A percentile compares a stretch with the other conserved stretches of the same genome.
These are phyloP conservation scores for Guillardia theta DNA, from an alignment of 78 protist genomes.

Conservation along the genomic window DNA sequence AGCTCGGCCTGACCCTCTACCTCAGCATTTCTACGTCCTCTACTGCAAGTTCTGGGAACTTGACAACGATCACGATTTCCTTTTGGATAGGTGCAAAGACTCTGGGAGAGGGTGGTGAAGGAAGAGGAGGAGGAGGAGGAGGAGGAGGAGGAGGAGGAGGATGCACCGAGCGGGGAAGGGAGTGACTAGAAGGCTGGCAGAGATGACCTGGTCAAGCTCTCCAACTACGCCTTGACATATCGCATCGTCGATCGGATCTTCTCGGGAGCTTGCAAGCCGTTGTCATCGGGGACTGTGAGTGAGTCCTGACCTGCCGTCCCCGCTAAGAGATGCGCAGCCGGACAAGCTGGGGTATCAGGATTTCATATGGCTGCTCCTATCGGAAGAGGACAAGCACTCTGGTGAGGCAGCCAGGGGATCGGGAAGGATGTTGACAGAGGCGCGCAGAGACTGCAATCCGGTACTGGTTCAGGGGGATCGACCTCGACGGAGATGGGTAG, in stretches of 20 bases:
- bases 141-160: too few relatives aligned
- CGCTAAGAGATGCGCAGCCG: neutral
- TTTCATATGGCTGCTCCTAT: slow-evolving; percentile 32
- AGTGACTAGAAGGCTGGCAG: neutral
- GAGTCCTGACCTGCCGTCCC: too few relatives aligned
- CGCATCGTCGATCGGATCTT: slow-evolving; percentile 64
- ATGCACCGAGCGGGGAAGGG: neutral
- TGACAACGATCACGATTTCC: slow-evolving; percentile 83
- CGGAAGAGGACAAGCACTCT: slow-evolving; percentile 17
- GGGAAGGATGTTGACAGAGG: too few relatives aligned
- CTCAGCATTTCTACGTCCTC: slow-evolving; percentile 92
- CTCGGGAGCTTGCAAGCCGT: slow-evolving; percentile 33
- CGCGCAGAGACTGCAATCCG: slow-evolving; percentile 15
- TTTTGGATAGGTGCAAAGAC: neutral
- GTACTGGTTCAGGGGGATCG: slow-evolving; percentile 51
- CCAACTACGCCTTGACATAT: slow-evolving; percentile 39
- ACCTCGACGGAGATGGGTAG: slow-evolving; percentile 85
- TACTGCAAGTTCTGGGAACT: slow-evolving; percentile 95
- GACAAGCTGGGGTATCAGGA: neutral
- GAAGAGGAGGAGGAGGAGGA: neutral
- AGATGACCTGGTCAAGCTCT: neutral
- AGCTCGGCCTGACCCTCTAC: too few relatives aligned
- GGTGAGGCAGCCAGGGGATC: too few relatives aligned
- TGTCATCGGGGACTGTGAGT: too few relatives aligned
- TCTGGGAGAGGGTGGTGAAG: neutral